Conservation (phyloP, 1,284 basidiomycete species). For the Neolentinus lepideus region DNA sequence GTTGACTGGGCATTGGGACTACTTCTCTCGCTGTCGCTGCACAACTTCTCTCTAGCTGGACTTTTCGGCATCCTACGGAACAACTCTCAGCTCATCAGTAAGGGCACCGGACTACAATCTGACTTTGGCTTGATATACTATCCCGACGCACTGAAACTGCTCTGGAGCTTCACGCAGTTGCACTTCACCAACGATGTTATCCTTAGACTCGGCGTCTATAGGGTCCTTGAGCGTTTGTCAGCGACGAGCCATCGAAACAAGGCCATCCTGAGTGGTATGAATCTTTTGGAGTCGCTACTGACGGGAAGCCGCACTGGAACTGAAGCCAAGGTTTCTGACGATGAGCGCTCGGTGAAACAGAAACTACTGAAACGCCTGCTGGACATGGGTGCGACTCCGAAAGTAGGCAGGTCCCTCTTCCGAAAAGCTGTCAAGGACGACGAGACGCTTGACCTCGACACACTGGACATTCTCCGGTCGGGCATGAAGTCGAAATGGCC, state of each 20-base stretch:
- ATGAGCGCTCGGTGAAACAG: slow-evolving; percentile 46
- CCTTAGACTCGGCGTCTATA: slow-evolving; percentile 45
- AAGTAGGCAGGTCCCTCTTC: slow-evolving; percentile 53
- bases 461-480: slow-evolving; percentile 60
- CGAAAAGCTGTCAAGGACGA: slow-evolving; percentile 40
- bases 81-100: slow-evolving; percentile 18
- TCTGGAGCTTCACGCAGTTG: slow-evolving; percentile 35
- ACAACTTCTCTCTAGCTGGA: slow-evolving; percentile 50
- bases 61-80: slow-evolving; percentile 38
- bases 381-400: slow-evolving; percentile 62
- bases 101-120: slow-evolving; percentile 31
- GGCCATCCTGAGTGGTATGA: slow-evolving; percentile 51
- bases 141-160: slow-evolving; percentile 46
- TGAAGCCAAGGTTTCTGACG: slow-evolving; percentile 23
- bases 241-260: slow-evolving; percentile 59
- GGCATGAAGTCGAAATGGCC: slow-evolving; percentile 69
- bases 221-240: slow-evolving; percentile 54
- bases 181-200: slow-evolving; percentile 15
- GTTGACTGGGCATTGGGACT: slow-evolving; percentile 51
- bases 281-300: slow-evolving; percentile 48
- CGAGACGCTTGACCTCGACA: slow-evolving; percentile 43
- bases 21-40: slow-evolving; percentile 53
- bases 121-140: slow-evolving; percentile 41
- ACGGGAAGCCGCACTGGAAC: slow-evolving; percentile 6
- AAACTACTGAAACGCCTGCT: slow-evolving; percentile 57